A percentile compares a stretch with the other conserved stretches of the same genome.
Conservation (phyloP, 345 rosid genomes). For the Cardiospermum halicacabum region DNA sequence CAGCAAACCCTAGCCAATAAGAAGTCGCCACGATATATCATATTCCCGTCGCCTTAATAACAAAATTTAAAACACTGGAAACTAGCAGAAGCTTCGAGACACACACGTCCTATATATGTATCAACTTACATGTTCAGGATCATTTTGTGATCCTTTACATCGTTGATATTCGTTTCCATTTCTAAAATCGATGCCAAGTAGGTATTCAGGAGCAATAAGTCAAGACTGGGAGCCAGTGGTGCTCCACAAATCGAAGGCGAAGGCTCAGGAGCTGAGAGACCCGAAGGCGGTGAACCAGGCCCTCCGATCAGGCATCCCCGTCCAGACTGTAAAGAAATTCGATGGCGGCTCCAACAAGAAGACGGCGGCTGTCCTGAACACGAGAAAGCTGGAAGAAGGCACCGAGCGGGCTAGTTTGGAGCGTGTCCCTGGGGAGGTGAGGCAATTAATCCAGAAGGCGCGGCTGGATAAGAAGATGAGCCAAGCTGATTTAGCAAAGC, state of each 20-base stretch:
- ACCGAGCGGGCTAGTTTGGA: slow-evolving; percentile 61
- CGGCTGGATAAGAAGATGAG: slow-evolving; percentile 79
- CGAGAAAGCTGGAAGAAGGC: slow-evolving; percentile 61
- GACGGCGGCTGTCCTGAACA: slow-evolving; percentile 35
- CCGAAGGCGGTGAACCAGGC: slow-evolving; percentile 79
- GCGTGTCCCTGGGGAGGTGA: slow-evolving; percentile 52
- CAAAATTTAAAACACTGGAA: neutral
- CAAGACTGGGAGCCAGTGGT: slow-evolving; percentile 91
- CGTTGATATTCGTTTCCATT: neutral
- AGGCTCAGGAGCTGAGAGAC: slow-evolving; percentile 51
- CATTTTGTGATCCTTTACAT: neutral
- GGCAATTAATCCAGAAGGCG: slow-evolving; percentile 63
- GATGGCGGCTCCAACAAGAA: slow-evolving; percentile 75
- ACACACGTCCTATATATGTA: slow-evolving; percentile 9
- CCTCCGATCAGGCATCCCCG: slow-evolving; percentile 47
- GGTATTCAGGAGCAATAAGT: slow-evolving; percentile 51
- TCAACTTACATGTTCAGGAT: too few relatives aligned
- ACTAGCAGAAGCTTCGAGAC: slow-evolving; percentile 37
- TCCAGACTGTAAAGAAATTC: slow-evolving; percentile 59
- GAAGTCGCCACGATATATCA: neutral
- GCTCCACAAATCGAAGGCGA: slow-evolving; percentile 55
- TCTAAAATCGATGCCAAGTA: slow-evolving; percentile 44
- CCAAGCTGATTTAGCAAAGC: slow-evolving; percentile 70
- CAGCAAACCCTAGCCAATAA: slow-evolving; percentile 1
- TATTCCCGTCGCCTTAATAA: neutral